These are phyloP conservation scores for Rhizophora mangle DNA, from an alignment of 345 rosid species.

Conservation along the genomic window DNA sequence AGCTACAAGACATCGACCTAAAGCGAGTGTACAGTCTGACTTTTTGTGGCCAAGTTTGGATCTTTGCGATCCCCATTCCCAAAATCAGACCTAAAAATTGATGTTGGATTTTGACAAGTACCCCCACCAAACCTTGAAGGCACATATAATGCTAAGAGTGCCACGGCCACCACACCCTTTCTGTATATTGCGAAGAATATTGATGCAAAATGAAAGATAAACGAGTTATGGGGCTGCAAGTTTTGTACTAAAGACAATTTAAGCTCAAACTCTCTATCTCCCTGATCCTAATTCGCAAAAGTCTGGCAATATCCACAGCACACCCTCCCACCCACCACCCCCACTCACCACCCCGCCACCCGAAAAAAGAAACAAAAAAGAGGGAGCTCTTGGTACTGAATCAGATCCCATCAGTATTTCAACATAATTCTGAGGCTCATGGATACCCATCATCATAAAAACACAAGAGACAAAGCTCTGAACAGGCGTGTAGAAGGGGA, in stretches of 20 bases:
- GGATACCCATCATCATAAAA: slow-evolving; percentile 43
- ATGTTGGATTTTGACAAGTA: slow-evolving; percentile 42
- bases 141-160: slow-evolving; percentile 8
- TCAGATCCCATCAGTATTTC: slow-evolving; percentile 18
- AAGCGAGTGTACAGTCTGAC: slow-evolving; percentile 3
- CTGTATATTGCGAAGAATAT: slow-evolving; percentile 14
- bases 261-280: slow-evolving; percentile 13
- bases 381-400: slow-evolving; percentile 21
- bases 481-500: slow-evolving; percentile 31
- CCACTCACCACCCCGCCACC: not conserved
- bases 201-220: slow-evolving; percentile 25
- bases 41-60: slow-evolving; percentile 38
- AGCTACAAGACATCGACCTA: no score
- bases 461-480: slow-evolving; percentile 33
- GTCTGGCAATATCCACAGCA: slow-evolving; percentile 13
- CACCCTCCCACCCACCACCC: not conserved
- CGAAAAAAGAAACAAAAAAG: slow-evolving; percentile 6
- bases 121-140: slow-evolving; percentile 41
- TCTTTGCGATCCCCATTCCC: slow-evolving; percentile 35
- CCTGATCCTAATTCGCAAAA: not conserved
- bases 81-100: slow-evolving; percentile 21
- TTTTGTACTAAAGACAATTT: slow-evolving; percentile 16
- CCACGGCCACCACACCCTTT: slow-evolving; percentile 34
- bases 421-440: slow-evolving; percentile 30
- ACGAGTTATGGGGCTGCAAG: slow-evolving; percentile 16